Conservation (phyloP, 345 rosid genomes). For the Linum lewisii region DNA sequence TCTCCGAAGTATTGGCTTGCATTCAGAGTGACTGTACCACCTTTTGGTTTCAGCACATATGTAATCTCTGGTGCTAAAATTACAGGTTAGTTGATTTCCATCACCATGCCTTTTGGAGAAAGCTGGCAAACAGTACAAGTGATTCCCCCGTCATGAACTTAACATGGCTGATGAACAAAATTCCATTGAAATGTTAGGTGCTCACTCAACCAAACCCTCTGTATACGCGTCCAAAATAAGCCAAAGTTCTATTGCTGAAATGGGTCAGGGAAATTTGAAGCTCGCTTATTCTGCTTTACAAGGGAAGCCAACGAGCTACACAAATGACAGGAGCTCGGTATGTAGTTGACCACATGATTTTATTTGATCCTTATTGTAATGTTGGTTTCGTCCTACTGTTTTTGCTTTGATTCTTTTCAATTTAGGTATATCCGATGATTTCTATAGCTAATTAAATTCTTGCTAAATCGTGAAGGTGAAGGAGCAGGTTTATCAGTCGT, state of each 20-base stretch:
- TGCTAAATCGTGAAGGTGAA: slow-evolving; percentile 18
- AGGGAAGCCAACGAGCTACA: not conserved
- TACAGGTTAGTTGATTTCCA: slow-evolving; percentile 32
- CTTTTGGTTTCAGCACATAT: slow-evolving; percentile 89
- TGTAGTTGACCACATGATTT: slow-evolving; percentile 5
- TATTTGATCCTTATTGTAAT: not conserved
- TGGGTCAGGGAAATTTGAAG: slow-evolving; percentile 6
- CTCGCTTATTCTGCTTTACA: not conserved
- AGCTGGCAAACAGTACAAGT: no score
- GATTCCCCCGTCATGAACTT: not conserved
- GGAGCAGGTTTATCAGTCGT: not conserved
- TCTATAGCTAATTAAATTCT: slow-evolving; percentile 3
- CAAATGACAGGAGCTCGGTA: slow-evolving; percentile 1
- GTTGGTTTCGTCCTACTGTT: not conserved
- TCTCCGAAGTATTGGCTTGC: slow-evolving; percentile 82
- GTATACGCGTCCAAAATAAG: slow-evolving; percentile 1
- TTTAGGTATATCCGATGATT: not conserved
- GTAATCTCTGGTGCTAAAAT: slow-evolving; percentile 46
- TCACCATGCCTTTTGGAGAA: no score
- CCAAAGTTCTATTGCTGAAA: not conserved
- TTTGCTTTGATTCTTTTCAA: slow-evolving; percentile 2
- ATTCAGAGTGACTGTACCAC: slow-evolving; percentile 68
- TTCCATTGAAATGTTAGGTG: slow-evolving; percentile 1
- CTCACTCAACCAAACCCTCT: slow-evolving; percentile 10
- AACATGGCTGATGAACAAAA: not conserved